Evolutionary conservation across 352 stramenopile genomes (phyloP).

Genomic region (Thraustochytrium sp.): DNA sequence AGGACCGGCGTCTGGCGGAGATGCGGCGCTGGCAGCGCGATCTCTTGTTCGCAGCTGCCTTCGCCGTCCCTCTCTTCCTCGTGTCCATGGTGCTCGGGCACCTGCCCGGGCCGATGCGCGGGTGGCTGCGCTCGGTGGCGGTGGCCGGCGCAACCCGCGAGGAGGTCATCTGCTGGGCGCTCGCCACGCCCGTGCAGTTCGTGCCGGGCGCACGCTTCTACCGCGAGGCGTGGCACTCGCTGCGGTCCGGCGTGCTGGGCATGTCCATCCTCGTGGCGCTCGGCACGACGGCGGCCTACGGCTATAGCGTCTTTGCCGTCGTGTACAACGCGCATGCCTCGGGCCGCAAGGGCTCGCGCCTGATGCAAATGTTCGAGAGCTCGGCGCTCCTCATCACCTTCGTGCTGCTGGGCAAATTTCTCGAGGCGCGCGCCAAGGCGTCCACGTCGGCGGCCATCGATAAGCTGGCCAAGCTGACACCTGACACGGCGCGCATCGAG

Average conservation of each 20-base stretch:
- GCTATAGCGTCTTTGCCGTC: constrained; percentile 76
- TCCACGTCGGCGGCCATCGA: constrained; percentile 74
- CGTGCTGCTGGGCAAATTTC: constrained; percentile 76
- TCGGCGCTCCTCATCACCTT: constrained; percentile 74
- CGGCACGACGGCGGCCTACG: constrained; percentile 77
- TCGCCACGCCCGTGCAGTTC: constrained; percentile 78
- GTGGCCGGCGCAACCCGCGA: constrained; percentile 47
- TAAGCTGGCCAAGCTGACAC: constrained; percentile 72
- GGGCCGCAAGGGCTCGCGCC: neutral
- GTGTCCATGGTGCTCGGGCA: constrained; percentile 72
- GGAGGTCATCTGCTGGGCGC: constrained; percentile 52
- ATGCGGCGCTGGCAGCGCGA: constrained; percentile 72
- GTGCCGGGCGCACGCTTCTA: constrained; percentile 72
- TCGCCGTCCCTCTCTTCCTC: constrained; percentile 83
- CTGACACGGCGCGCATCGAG: constrained; percentile 64
- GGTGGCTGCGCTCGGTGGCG: constrained; percentile 45
- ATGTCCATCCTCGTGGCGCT: constrained; percentile 83
- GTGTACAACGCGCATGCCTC: constrained; percentile 55
- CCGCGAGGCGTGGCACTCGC: constrained; percentile 70
- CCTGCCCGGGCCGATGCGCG: constrained; percentile 33
- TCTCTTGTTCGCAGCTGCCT: constrained; percentile 76
- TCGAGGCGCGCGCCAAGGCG: constrained; percentile 75
- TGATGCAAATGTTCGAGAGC: constrained; percentile 44
- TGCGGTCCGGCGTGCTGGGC: constrained; percentile 70
- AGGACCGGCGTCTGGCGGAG: constrained; percentile 70